A percentile compares a stretch with the other conserved stretches of the same genome.
phyloP scores from a whole-genome alignment of 2,329 filamentous ascomycete species.

The Alternaria triticimaculans region DNA sequence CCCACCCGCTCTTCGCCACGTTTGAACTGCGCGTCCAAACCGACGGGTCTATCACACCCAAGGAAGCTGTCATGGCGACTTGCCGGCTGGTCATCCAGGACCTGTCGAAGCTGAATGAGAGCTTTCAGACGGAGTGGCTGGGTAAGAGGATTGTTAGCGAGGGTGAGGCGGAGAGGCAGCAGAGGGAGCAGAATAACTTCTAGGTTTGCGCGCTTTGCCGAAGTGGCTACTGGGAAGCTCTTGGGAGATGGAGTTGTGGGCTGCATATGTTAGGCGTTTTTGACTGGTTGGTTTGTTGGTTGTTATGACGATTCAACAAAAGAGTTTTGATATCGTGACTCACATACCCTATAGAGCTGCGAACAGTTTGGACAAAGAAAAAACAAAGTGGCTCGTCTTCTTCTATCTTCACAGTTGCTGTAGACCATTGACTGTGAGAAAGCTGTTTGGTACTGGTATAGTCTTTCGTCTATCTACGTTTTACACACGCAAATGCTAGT shows the following conservation, averaged over 20 bases:
- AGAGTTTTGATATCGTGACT: background rate
- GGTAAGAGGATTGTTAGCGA: constrained; percentile 46
- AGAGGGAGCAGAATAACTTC: constrained; percentile 40
- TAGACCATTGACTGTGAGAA: background rate
- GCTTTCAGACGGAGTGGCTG: constrained; percentile 82
- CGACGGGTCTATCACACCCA: constrained; percentile 85
- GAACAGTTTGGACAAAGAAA: background rate
- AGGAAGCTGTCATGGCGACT: constrained; percentile 80
- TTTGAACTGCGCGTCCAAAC: constrained; percentile 87
- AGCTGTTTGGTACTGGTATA: background rate
- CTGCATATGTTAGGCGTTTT: background rate
- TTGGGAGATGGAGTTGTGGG: background rate
- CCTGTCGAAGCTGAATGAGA: constrained; percentile 78
- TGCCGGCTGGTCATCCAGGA: constrained; percentile 85
- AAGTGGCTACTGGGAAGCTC: background rate
- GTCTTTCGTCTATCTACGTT: background rate
- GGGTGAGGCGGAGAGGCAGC: constrained; percentile 42
- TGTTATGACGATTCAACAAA: background rate
- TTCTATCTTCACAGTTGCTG: background rate
- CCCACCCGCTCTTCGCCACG: constrained; percentile 51
- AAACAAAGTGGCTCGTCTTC: background rate
- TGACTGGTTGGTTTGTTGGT: background rate
- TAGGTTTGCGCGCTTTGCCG: constrained; percentile 9
- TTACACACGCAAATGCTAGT: background rate
- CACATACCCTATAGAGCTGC: background rate